Conservation (phyloP, 345 rosid species). For the Balakata baccata region DNA sequence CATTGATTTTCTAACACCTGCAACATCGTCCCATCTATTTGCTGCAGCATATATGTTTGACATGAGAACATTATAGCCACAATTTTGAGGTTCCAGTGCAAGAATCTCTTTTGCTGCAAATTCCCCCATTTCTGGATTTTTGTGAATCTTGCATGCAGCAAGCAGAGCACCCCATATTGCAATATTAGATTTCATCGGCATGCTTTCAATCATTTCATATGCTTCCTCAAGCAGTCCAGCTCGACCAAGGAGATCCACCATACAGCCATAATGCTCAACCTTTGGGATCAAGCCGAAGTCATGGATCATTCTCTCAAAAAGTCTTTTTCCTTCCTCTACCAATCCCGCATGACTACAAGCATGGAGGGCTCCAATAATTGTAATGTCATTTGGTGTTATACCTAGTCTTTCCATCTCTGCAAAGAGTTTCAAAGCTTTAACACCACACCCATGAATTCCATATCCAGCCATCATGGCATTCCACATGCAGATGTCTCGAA, state of each 20-base stretch:
- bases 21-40: constrained; percentile 45
- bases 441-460: constrained; percentile 45
- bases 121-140: constrained; percentile 28
- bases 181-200: constrained; percentile 43
- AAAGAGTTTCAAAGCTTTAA: constrained; percentile 40
- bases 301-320: constrained; percentile 36
- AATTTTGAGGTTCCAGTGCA: constrained; percentile 29
- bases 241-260: constrained; percentile 58
- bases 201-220: constrained; percentile 30
- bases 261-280: constrained; percentile 56
- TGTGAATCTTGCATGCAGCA: constrained; percentile 43
- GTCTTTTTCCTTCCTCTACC: constrained; percentile 41
- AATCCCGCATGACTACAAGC: constrained; percentile 57
- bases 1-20: constrained; percentile 34
- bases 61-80: constrained; percentile 32
- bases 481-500: constrained; percentile 41
- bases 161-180: constrained; percentile 47
- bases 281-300: constrained; percentile 34
- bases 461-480: constrained; percentile 47
- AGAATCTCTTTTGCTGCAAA: constrained; percentile 34
- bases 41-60: constrained; percentile 44
- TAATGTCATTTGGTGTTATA: constrained; percentile 37
- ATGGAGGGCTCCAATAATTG: constrained; percentile 42
- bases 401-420: constrained; percentile 38
- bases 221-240: constrained; percentile 52